phyloP scores from a whole-genome alignment of 2,329 filamentous ascomycete species.

The Colletotrichum sp. region DNA sequence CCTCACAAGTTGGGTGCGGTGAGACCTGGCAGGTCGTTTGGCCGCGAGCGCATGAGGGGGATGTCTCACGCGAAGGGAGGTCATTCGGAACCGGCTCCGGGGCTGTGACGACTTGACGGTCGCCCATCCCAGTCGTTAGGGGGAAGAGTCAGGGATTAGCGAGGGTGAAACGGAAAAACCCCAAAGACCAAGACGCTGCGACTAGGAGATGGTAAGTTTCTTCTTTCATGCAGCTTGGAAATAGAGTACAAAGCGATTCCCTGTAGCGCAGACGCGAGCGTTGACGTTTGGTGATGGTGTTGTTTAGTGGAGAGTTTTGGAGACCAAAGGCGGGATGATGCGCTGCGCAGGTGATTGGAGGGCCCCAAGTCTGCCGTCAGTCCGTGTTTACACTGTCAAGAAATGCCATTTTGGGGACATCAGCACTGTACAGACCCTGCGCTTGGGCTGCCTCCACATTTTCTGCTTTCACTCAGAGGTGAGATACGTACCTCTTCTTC shows the following conservation, averaged over 20 bases:
- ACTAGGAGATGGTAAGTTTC: not conserved
- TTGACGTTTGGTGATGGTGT: not conserved
- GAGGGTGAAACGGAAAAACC: not conserved
- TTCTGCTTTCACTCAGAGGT: not conserved
- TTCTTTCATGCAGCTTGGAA: not conserved
- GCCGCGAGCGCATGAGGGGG: constrained; percentile 18
- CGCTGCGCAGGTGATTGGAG: not conserved
- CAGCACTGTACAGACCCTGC: not conserved
- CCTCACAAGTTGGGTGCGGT: constrained; percentile 17
- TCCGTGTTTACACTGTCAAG: not conserved
- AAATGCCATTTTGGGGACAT: not conserved
- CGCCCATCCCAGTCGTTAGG: not conserved
- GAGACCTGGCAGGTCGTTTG: constrained; percentile 18
- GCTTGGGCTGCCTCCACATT: constrained; percentile 12
- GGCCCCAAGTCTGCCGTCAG: not conserved
- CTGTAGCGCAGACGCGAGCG: not conserved
- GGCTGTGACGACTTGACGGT: constrained; percentile 1
- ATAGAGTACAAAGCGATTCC: not conserved
- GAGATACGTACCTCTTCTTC: not conserved
- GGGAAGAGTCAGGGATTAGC: not conserved
- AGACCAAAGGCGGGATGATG: not conserved
- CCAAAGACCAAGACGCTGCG: not conserved
- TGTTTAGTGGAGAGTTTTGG: not conserved
- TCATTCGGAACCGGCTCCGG: constrained; percentile 19
- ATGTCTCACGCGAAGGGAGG: constrained; percentile 16